Percentiles rank a stretch among this genome's conserved stretches.
phyloP scores from a whole-genome alignment of 2,329 filamentous ascomycete genomes.

The Orbilia javanica region DNA sequence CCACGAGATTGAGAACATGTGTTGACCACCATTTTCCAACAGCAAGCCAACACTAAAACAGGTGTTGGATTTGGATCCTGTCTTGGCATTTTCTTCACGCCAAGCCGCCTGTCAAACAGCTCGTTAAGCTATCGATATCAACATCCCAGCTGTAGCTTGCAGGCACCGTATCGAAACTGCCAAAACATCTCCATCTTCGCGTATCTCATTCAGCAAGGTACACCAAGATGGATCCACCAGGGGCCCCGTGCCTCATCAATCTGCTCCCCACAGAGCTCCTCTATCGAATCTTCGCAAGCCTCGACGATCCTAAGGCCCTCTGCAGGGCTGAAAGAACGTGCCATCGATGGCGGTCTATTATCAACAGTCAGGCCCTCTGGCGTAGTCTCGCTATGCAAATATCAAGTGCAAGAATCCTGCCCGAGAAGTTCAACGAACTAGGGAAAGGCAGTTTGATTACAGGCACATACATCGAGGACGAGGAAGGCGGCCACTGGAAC shows the following conservation, averaged over 20 bases:
- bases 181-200: not conserved
- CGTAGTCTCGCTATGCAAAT: constrained; percentile 42
- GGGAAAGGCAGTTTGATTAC: constrained; percentile 50
- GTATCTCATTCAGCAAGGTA: not conserved
- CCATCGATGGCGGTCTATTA: constrained; percentile 45
- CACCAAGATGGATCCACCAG: not conserved
- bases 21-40: constrained; percentile 4
- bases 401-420: constrained; percentile 36
- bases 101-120: not conserved
- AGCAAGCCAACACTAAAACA: not conserved
- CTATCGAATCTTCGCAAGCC: constrained; percentile 41
- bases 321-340: constrained; percentile 48
- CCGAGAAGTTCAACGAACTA: constrained; percentile 45
- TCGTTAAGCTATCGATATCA: constrained; percentile 11
- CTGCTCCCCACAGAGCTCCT: constrained; percentile 46
- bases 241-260: constrained; percentile 4
- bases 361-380: constrained; percentile 53
- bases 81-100: not conserved
- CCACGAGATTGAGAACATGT: not conserved
- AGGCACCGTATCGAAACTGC: not conserved
- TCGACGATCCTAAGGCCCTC: constrained; percentile 46
- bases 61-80: not conserved
- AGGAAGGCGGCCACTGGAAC: constrained; percentile 22
- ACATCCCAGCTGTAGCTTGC: not conserved
- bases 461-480: constrained; percentile 33